Percentiles rank a stretch among this genome's conserved stretches.
Conservation (phyloP, 345 rosid species). For the Camelina hispida region DNA sequence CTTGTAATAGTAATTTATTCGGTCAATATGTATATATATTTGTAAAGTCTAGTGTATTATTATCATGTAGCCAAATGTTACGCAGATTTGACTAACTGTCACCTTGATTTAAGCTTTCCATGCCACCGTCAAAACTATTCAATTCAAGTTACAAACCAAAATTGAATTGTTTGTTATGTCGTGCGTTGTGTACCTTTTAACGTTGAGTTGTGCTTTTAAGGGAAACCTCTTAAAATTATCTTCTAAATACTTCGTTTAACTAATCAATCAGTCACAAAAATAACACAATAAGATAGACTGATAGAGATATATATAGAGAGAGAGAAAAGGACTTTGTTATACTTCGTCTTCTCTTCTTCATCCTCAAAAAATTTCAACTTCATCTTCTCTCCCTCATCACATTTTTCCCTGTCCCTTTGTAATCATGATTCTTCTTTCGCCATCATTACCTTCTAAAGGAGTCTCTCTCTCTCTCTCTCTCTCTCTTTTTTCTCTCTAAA, state of each 20-base stretch:
- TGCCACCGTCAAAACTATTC: too few relatives aligned
- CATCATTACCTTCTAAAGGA: conserved; percentile 68
- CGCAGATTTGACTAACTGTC: too few relatives aligned
- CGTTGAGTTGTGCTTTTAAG: conserved; percentile 39
- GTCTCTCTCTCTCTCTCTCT: conserved; percentile 40
- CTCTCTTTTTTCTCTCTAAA: conserved; percentile 36
- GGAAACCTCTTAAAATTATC: conserved; percentile 36
- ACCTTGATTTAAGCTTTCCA: too few relatives aligned
- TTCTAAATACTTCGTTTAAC: conserved; percentile 39
- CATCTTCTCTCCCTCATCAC: conserved; percentile 52
- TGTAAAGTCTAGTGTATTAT: too few relatives aligned
- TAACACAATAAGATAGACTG: neutral
- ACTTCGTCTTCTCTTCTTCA: conserved; percentile 34
- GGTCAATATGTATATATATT: too few relatives aligned
- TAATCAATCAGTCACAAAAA: conserved; percentile 32
- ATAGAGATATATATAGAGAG: neutral
- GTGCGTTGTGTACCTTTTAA: conserved; percentile 17
- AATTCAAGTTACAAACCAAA: conserved; percentile 24
- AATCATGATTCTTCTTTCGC: conserved; percentile 66
- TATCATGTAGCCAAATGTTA: too few relatives aligned
- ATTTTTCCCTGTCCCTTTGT: conserved; percentile 55
- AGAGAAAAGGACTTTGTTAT: neutral
- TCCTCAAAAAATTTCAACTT: conserved; percentile 39
- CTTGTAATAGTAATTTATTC: too few relatives aligned
- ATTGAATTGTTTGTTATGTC: conserved; percentile 29